Base-by-base conservation (phyloP, 106 monocot species). In the Dendrobium huoshanense region DNA sequence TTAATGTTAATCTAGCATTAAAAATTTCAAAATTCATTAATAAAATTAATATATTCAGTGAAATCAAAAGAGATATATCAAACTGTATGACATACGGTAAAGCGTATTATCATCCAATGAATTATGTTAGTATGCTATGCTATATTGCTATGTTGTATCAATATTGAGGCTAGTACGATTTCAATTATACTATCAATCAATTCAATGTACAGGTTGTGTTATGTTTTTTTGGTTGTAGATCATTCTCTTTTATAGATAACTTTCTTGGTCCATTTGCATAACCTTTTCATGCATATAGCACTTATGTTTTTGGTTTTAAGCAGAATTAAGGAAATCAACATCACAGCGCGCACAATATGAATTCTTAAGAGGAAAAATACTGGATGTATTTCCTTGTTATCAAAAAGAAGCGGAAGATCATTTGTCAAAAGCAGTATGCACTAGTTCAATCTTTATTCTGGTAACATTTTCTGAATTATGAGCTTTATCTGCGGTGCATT, bases 371-470 rank as follows among this genome's bases (percentile, higher is more conserved):
- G 93, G 93, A 15, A 93, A 93, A 78, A 82, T 88, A 70, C 79
- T 93, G 31, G 83, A 93, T 75, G 93, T 65, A 0, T 90, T 87
- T 72, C 88, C 88, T 80, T 83, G 90, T 74, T 93, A 93, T 81
- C 78, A 61, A 19, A 93, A 93, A 81, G 93, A 93, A 87, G 90
- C 90, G 20, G 93, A 93, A 90, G 93, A 90, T 64, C 93, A 90
- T 90, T 79, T 93, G 54, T 93, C 93, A 45, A 93, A 93, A 90
- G 88, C 93, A 75, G 93, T 93, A 93, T 83, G 88, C 82, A 25
- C 79, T 55, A 29, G 27, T 37, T 8, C 13, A 79, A 77, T 9
- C 54, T 56, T 68, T 64, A 13, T 81, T 6, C 49, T 78, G 73
- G 51, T 80, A 51, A 7, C 18, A 79, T 81, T 64, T 64, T 29